Percentiles rank a stretch among this genome's conserved stretches.
Conservation (phyloP, 2,329 filamentous ascomycete species). For the Diaporthe destruens region DNA sequence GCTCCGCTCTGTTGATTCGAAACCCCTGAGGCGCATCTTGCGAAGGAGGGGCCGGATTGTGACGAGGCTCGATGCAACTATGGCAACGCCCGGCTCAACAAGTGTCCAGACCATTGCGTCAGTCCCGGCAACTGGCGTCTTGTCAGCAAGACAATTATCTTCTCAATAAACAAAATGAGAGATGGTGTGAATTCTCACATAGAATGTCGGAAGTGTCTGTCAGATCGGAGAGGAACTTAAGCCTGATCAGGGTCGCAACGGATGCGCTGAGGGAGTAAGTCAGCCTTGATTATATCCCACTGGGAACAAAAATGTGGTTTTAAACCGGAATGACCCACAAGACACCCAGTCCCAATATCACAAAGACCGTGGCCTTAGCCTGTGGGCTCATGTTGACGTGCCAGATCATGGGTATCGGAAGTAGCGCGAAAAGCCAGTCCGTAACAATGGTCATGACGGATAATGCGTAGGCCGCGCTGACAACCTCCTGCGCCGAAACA, state of each 20-base stretch:
- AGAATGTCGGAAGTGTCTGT: slow-evolving; percentile 60
- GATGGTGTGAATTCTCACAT: slow-evolving; percentile 53
- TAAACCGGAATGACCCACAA: slow-evolving; percentile 54
- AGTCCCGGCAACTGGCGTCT: slow-evolving; percentile 58
- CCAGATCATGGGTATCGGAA: slow-evolving; percentile 68
- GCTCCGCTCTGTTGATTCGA: slow-evolving; percentile 56
- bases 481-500: slow-evolving; percentile 57
- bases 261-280: slow-evolving; percentile 57
- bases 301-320: no score
- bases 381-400: slow-evolving; percentile 65
- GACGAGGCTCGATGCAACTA: slow-evolving; percentile 65
- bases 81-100: slow-evolving; percentile 68
- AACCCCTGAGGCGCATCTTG: slow-evolving; percentile 60
- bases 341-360: slow-evolving; percentile 63
- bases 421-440: slow-evolving; percentile 67
- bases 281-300: background rate
- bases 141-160: background rate
- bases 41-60: slow-evolving; percentile 68
- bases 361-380: slow-evolving; percentile 64
- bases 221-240: slow-evolving; percentile 62
- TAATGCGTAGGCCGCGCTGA: slow-evolving; percentile 64
- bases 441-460: slow-evolving; percentile 65
- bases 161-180: background rate
- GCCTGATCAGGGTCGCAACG: slow-evolving; percentile 65
- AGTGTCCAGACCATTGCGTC: slow-evolving; percentile 69